Percentiles rank a stretch among this genome's conserved stretches.
Conservation (phyloP, 371 early-diverging fungal genomes). For the Thermomucor indicae-seudaticae region DNA sequence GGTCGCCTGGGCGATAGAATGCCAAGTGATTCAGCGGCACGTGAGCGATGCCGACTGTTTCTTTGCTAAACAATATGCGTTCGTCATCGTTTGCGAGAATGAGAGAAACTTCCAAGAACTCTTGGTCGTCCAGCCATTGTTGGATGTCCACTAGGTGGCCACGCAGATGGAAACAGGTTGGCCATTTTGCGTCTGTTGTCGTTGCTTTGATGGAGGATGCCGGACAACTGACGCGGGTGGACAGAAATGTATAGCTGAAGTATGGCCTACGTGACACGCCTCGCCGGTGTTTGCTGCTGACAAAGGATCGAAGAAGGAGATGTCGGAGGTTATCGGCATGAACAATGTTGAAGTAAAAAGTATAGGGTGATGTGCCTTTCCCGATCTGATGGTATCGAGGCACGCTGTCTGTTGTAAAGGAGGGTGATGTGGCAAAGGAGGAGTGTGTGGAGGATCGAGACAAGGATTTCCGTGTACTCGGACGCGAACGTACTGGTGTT, state of each 20-base stretch:
- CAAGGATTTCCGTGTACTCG: not conserved
- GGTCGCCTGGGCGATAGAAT: slow-evolving; percentile 6
- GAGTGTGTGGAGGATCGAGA: not conserved
- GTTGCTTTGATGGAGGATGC: slow-evolving; percentile 24
- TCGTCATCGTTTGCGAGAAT: slow-evolving; percentile 19
- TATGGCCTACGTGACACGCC: slow-evolving; percentile 24
- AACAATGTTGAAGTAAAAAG: slow-evolving; percentile 35
- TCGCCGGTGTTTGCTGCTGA: slow-evolving; percentile 9
- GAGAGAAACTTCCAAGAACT: slow-evolving; percentile 12
- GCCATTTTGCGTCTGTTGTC: not conserved
- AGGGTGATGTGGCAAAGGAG: not conserved
- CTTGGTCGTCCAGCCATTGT: slow-evolving; percentile 28
- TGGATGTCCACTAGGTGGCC: slow-evolving; percentile 39
- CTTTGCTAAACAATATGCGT: slow-evolving; percentile 15
- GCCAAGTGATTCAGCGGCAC: slow-evolving; percentile 23
- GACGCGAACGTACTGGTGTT: slow-evolving; percentile 4
- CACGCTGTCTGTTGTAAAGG: slow-evolving; percentile 3
- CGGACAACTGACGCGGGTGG: slow-evolving; percentile 22
- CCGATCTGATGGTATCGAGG: slow-evolving; percentile 39
- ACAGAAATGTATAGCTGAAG: slow-evolving; percentile 29
- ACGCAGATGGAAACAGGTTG: slow-evolving; percentile 29
- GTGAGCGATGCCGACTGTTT: slow-evolving; percentile 22
- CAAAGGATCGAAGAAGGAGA: slow-evolving; percentile 10
- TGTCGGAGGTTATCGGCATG: slow-evolving; percentile 30
- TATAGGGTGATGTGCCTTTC: slow-evolving; percentile 28